Base-by-base conservation (phyloP, 352 stramenopile species). In the Phytophthora citrophthora region DNA sequence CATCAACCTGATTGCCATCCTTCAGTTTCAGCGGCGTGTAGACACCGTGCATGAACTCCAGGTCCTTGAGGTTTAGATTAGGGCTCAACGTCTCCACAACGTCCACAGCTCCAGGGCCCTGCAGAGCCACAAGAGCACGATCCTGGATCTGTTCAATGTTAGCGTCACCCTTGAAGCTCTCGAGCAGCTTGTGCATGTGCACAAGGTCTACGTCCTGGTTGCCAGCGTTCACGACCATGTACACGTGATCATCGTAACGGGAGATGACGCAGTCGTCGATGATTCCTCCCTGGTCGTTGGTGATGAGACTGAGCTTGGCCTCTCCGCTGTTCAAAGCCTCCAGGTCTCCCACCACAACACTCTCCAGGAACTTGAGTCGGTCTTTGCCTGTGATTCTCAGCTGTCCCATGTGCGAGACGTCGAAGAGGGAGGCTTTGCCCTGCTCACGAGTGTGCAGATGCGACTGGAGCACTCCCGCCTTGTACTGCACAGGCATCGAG, bases 331-430 rank as follows among this genome's bases (percentile, higher is more conserved):
- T 58, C 6, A 99, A 68, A 31, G 87, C 81, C 46, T 76, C 78
- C 64, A 99, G 88, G 67, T 99, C 97, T 18, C 93, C 96, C 5
- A 99, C 96, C 6, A 99, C 95, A 26, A 99, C 76, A 51, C 80
- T 94, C 79, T 99, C 97, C 11, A 99, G 74, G 78, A 99, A 99
- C 24, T 78, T 68, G 9, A 92, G 86, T n/a, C 94, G 88, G 76
- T 99, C 97, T 20, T 89, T 89, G 43, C 97, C 97, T 78, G 74
- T 94, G 76, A 95, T 96, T 82, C 80, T 86, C 69, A 92, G 70
- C 79, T 99, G 97, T 31, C 97, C 97, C 97, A 99, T 99, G 84
- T 99, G 97, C 32, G 93, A 98, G 29, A 99, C 97, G 79, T 99
- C 97, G 77, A 99, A 99, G 20, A 99, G 79, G 52, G 89, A 95